Percentiles rank a stretch among this genome's conserved stretches.
phyloP scores from a whole-genome alignment of 306 rosid species.

The Cyamopsis tetragonoloba region DNA sequence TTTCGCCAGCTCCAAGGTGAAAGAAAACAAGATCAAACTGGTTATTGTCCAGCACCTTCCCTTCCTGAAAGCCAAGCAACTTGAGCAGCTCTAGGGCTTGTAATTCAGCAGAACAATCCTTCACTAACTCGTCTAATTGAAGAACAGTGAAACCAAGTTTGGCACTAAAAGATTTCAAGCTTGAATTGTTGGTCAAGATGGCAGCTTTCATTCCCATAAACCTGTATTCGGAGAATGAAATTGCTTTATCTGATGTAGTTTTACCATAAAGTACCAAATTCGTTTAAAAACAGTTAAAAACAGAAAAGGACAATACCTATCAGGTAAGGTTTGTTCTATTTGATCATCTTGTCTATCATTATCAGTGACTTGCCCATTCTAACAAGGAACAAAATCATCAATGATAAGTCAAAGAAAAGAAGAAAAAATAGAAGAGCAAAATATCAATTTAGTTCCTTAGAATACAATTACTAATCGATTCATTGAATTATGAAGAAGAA shows the following conservation, averaged over 20 bases:
- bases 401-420: not conserved
- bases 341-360: constrained; percentile 32
- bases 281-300: not conserved
- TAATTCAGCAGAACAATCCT: constrained; percentile 10
- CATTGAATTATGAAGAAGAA: too few relatives aligned
- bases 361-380: constrained; percentile 36
- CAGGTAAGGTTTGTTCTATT: constrained; percentile 42
- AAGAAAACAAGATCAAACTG: constrained; percentile 71
- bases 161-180: constrained; percentile 59
- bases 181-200: constrained; percentile 53
- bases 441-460: too few relatives aligned
- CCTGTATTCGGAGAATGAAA: constrained; percentile 43
- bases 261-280: not conserved
- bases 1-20: constrained; percentile 69
- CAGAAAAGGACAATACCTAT: constrained; percentile 52
- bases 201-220: constrained; percentile 97
- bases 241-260: constrained; percentile 4
- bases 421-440: not conserved
- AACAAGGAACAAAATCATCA: constrained; percentile 24
- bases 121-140: constrained; percentile 41
- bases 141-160: constrained; percentile 58
- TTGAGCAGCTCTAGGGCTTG: constrained; percentile 51
- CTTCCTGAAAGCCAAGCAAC: constrained; percentile 79
- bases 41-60: constrained; percentile 45
- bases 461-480: too few relatives aligned